Conservation (phyloP, 306 rosid genomes). For the Hylodesmum podocarpum region DNA sequence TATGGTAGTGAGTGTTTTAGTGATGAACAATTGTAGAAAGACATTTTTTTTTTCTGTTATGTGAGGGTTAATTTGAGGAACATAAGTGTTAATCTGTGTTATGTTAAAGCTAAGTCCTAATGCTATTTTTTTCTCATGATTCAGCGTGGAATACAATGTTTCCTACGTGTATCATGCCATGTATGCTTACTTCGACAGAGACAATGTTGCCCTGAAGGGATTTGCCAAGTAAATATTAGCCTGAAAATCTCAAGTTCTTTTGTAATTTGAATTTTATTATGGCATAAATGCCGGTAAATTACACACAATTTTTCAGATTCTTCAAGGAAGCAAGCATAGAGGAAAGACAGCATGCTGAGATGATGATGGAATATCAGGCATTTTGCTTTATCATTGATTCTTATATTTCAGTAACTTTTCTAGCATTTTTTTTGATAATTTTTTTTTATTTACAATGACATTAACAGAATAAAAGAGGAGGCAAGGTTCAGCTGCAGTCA, state of each 20-base stretch:
- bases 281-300: not conserved
- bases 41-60: not conserved
- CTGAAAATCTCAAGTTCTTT: not conserved
- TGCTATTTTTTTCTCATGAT: not conserved
- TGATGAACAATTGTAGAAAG: not conserved
- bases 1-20: not conserved
- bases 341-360: conserved; percentile 46
- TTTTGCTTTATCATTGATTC: not conserved
- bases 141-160: conserved; percentile 44
- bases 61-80: not conserved
- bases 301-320: conserved; percentile 19
- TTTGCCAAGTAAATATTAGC: conserved; percentile 48
- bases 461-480: conserved; percentile 43
- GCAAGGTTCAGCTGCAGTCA: conserved; percentile 40
- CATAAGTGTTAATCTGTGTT: not conserved
- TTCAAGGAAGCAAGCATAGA: conserved; percentile 46
- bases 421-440: not conserved
- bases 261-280: not conserved
- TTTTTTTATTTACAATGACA: not conserved
- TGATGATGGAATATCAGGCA: conserved; percentile 46
- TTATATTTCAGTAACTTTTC: not conserved
- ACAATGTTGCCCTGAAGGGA: conserved; percentile 50
- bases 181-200: conserved; percentile 48
- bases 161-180: conserved; percentile 47
- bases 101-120: not conserved